Conservation (phyloP, 2,329 filamentous ascomycete genomes). For the Cucurbitaria berberidis region DNA sequence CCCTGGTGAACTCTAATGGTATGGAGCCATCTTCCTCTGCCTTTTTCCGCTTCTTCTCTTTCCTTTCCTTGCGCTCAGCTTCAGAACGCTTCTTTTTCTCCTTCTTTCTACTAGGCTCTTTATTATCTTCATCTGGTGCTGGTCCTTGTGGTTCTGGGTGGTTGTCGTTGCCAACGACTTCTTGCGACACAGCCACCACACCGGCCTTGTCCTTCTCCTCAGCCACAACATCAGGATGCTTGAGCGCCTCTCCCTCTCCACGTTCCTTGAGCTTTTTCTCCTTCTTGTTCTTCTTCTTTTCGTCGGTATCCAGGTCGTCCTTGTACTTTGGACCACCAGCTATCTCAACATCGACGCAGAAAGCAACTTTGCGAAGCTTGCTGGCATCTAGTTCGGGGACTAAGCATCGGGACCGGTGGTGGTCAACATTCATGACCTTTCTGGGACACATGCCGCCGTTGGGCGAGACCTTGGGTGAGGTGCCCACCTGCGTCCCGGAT, state of each 20-base stretch:
- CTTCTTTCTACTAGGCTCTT: constrained; percentile 71
- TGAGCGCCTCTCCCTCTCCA: constrained; percentile 76
- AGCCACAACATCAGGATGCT: constrained; percentile 64
- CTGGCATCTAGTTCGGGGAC: constrained; percentile 79
- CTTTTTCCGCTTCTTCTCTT: constrained; percentile 83
- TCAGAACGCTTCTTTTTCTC: constrained; percentile 97
- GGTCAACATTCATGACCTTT: constrained; percentile 83
- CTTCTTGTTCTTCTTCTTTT: constrained; percentile 59
- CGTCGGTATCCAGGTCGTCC: constrained; percentile 61
- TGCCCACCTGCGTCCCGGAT: constrained; percentile 57
- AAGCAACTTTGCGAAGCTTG: constrained; percentile 86
- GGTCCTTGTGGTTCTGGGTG: constrained; percentile 50
- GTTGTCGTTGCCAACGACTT: constrained; percentile 52
- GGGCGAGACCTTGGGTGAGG: constrained; percentile 59
- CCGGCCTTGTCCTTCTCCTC: constrained; percentile 63
- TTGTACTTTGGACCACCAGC: constrained; percentile 81
- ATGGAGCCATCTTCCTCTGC: constrained; percentile 88
- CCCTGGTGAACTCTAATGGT: constrained; percentile 80
- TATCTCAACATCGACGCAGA: constrained; percentile 97
- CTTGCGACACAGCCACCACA: constrained; percentile 39
- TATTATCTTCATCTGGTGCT: constrained; percentile 42
- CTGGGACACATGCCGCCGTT: constrained; percentile 79
- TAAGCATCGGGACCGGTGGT: constrained; percentile 75
- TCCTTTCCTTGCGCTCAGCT: constrained; percentile 88
- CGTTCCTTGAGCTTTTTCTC: constrained; percentile 68